Conservation (phyloP, 768 basidiomycete species). For the Boletus rufocinnamomeus region DNA sequence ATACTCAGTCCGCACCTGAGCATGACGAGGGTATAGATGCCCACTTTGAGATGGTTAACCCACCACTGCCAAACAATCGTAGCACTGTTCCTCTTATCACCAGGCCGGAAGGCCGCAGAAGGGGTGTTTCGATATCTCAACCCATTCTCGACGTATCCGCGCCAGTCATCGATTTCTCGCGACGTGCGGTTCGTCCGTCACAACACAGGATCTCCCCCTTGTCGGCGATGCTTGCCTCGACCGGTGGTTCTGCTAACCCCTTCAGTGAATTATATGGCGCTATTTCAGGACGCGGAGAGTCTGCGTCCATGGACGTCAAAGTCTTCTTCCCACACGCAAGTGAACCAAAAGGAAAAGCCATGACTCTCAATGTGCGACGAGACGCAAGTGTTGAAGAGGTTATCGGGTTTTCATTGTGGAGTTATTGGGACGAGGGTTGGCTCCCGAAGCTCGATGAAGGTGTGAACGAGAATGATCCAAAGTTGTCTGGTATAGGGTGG, state of each 20-base stretch:
- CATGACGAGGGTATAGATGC: constrained; percentile 38
- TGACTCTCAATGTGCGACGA: constrained; percentile 75
- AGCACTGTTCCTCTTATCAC: constrained; percentile 19
- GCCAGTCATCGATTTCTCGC: constrained; percentile 47
- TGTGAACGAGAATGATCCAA: constrained; percentile 60
- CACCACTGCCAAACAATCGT: constrained; percentile 33
- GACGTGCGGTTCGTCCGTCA: constrained; percentile 48
- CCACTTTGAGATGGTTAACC: constrained; percentile 59
- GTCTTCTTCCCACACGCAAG: constrained; percentile 85
- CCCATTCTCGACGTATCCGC: constrained; percentile 19
- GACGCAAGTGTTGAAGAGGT: constrained; percentile 96
- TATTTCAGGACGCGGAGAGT: constrained; percentile 74
- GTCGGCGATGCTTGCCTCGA: constrained; percentile 72
- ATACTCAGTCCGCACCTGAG: constrained; percentile 24
- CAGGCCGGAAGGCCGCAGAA: constrained; percentile 31
- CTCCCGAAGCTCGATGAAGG: constrained; percentile 75
- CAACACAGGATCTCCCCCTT: constrained; percentile 61
- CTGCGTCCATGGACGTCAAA: constrained; percentile 62
- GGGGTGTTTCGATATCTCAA: constrained; percentile 33
- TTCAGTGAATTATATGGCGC: constrained; percentile 86
- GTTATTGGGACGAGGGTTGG: constrained; percentile 90
- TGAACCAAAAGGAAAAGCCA: constrained; percentile 57
- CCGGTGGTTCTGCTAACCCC: constrained; percentile 69
- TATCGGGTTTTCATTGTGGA: constrained; percentile 89
- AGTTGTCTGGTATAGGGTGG: constrained; percentile 85